A percentile compares a stretch with the other conserved stretches of the same genome.
Conservation (phyloP, 495 filamentous ascomycete species). For the Neurospora sp. region DNA sequence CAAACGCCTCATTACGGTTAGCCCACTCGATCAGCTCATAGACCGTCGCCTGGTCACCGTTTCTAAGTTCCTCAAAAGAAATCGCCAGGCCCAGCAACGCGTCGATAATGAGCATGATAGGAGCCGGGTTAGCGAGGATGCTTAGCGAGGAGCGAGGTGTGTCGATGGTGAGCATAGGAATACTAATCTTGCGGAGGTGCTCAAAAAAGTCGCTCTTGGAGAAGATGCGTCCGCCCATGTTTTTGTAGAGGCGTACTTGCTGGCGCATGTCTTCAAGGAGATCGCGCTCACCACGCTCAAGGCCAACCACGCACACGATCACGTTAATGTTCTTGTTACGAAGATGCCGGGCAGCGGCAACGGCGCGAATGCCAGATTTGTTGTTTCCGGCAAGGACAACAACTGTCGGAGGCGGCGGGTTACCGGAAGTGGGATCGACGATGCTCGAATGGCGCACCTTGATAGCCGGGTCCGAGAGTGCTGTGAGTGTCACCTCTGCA, state of each 20-base stretch:
- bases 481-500: conserved; percentile 65
- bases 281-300: conserved; percentile 53
- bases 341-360: conserved; percentile 80
- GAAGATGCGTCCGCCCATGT: conserved; percentile 62
- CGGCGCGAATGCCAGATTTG: conserved; percentile 69
- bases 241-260: conserved; percentile 67
- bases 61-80: conserved; percentile 72
- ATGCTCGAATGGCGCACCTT: conserved; percentile 34
- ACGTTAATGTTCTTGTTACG: conserved; percentile 70
- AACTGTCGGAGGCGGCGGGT: conserved; percentile 45
- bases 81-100: conserved; percentile 76
- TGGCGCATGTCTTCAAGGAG: conserved; percentile 63
- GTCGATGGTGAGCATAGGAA: conserved; percentile 28
- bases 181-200: conserved; percentile 31
- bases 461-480: conserved; percentile 46
- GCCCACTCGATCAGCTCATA: conserved; percentile 81
- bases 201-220: conserved; percentile 45
- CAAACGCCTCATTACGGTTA: conserved; percentile 66
- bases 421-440: conserved; percentile 21
- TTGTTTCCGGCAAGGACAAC: conserved; percentile 84
- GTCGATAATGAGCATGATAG: conserved; percentile 77
- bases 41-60: conserved; percentile 70
- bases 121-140: conserved; percentile 23
- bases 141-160: conserved; percentile 24
- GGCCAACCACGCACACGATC: conserved; percentile 71